These are phyloP conservation scores for Macadamia integrifolia DNA, from an alignment of 164 flowering plant genomes.

Conservation along the genomic window DNA sequence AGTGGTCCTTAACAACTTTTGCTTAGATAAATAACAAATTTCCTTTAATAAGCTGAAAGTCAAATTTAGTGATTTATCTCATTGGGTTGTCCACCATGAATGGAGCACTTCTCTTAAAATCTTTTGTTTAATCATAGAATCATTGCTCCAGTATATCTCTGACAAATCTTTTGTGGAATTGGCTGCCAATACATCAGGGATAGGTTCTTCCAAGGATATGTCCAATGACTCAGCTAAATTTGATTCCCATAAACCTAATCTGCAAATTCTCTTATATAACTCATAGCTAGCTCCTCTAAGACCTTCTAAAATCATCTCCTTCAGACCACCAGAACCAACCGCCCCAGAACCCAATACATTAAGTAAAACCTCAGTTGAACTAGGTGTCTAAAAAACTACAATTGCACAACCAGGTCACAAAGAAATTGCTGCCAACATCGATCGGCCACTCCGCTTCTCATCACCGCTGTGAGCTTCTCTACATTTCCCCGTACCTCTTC, in stretches of 20 bases:
- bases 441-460: too few relatives aligned
- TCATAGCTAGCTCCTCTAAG: constrained; percentile 57
- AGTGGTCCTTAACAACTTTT: too few relatives aligned
- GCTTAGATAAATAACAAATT: too few relatives aligned
- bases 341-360: constrained; percentile 34
- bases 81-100: too few relatives aligned
- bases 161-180: constrained; percentile 1
- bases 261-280: constrained; percentile 14
- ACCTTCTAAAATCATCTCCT: constrained; percentile 58
- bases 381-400: constrained; percentile 53
- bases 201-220: constrained; percentile 27
- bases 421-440: too few relatives aligned
- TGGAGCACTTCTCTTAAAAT: too few relatives aligned
- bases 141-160: constrained; percentile 41
- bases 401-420: constrained; percentile 42
- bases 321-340: constrained; percentile 25
- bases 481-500: too few relatives aligned
- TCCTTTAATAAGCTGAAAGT: too few relatives aligned
- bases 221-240: constrained; percentile 63
- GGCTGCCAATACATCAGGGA: constrained; percentile 6
- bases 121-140: constrained; percentile 30
- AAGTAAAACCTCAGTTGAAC: constrained; percentile 38
- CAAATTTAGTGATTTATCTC: too few relatives aligned
- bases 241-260: background rate
- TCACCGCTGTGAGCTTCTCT: too few relatives aligned